Evolutionary conservation across 139 green algal species (phyloP), one percentile per base, ranked within the genome.

Genomic region (Nannochloris sp.): DNA sequence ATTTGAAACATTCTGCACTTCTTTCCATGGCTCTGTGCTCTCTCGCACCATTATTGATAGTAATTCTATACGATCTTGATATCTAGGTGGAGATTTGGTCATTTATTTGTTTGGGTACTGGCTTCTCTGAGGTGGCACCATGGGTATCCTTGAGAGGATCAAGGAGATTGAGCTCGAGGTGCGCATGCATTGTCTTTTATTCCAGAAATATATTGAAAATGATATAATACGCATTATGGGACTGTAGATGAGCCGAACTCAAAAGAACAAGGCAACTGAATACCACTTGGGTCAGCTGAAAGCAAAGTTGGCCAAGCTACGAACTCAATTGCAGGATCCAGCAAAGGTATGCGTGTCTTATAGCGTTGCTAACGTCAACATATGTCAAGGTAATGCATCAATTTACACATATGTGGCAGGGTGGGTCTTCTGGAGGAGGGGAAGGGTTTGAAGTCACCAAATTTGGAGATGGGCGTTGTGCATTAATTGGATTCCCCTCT

Each of bases 361-460:
- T 12, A 14, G 6, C 16, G 56, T 10, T 64, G 5, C 11, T 55
- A 65, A n/a, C 3, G 28, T 6, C 33, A 44, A 5, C 45, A 12
- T 46, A 29, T 20, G 59, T 0, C 23, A 65, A 56, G 0, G 17
- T 56, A n/a, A 67, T 62, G 23, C 0, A n/a, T 68, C 13, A 50
- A 48, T 29, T 6, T 11, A 55, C 14, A 59, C 11, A 26, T 45
- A 31, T 30, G 16, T n/a, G 3, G 20, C 17, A 53, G 46, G 16
- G 46, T 5, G 46, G 71, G 26, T 26, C 30, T 53, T 79, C 78
- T 36, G 78, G 69, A 9, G 68, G 67, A 2, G 90, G 88, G 0
- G 90, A 96, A 53, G 93, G 93, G 0, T 99, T 99, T 71, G 93
- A 97, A 64, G 93, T 99, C 31, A 78, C 86, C 33, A 97, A 96